These are phyloP conservation scores for Paxillus rubicundulus DNA, from an alignment of 768 basidiomycete genomes.

Conservation along the genomic window DNA sequence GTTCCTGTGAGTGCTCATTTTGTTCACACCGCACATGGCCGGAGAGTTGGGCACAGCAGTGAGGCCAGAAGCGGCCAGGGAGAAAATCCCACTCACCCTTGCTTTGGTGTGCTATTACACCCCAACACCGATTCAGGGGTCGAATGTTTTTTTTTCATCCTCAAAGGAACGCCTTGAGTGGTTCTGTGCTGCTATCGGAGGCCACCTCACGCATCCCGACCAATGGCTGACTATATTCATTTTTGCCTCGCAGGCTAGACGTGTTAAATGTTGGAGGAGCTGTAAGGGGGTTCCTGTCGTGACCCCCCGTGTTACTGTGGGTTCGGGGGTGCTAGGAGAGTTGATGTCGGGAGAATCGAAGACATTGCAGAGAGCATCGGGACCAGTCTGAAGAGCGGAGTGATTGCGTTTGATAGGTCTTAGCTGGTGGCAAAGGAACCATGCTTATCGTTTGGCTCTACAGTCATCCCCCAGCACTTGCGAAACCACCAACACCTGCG, in stretches of 20 bases:
- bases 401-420: too few species aligned
- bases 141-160: not conserved
- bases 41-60: not conserved
- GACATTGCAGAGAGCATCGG: not conserved
- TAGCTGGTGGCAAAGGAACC: too few species aligned
- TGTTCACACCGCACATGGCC: not conserved
- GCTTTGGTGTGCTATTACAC: too few species aligned
- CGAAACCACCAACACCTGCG: too few species aligned
- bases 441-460: too few species aligned
- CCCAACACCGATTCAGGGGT: too few species aligned
- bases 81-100: not conserved
- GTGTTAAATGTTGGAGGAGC: conserved; percentile 89
- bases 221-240: conserved; percentile 11
- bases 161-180: not conserved
- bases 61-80: not conserved
- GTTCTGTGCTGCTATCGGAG: not conserved
- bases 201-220: not conserved
- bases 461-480: too few species aligned
- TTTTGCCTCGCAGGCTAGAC: conserved; percentile 56
- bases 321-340: not conserved
- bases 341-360: not conserved
- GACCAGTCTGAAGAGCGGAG: not conserved
- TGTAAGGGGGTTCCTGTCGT: conserved; percentile 83
- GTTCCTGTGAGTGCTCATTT: conserved; percentile 65
- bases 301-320: conserved; percentile 1